A percentile compares a stretch with the other conserved stretches of the same genome.
phyloP scores from a whole-genome alignment of 257 asterid species.

The Thymus mandschuricus region DNA sequence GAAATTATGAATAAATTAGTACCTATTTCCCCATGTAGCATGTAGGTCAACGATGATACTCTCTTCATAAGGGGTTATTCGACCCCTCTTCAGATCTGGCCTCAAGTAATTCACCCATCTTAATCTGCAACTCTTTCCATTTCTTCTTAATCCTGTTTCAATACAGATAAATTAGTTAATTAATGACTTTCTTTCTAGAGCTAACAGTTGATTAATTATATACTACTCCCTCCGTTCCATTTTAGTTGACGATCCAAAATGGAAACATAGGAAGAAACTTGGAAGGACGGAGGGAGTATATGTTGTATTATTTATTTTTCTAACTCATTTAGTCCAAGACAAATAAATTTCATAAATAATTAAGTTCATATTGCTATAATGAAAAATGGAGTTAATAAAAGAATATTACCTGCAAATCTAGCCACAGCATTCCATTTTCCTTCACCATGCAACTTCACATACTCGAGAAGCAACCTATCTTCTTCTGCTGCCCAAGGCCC shows the following conservation, averaged over 20 bases:
- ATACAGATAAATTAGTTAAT: too few species aligned
- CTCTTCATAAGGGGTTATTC: conserved; percentile 84
- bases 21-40: conserved; percentile 96
- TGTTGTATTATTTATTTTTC: too few species aligned
- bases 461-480: conserved; percentile 73
- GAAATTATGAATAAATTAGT: not conserved
- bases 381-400: too few species aligned
- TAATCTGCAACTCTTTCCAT: conserved; percentile 88
- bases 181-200: too few species aligned
- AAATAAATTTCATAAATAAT: too few species aligned
- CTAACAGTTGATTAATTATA: too few species aligned
- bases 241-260: too few species aligned
- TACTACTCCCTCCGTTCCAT: too few species aligned
- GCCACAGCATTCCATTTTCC: conserved; percentile 91
- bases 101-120: conserved; percentile 96
- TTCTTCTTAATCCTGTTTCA: conserved; percentile 72
- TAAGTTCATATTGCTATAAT: too few species aligned
- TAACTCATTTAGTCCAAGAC: too few species aligned
- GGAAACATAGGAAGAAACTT: too few species aligned
- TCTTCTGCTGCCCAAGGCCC: conserved; percentile 98
- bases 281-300: too few species aligned
- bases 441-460: conserved; percentile 86
- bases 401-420: conserved; percentile 62
- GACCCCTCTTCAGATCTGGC: conserved; percentile 89
- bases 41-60: conserved; percentile 69